A percentile compares a stretch with the other conserved stretches of the same genome.
Evolutionary conservation across 164 flowering plant genomes (phyloP).

Genomic region (Amborella trichopoda): DNA sequence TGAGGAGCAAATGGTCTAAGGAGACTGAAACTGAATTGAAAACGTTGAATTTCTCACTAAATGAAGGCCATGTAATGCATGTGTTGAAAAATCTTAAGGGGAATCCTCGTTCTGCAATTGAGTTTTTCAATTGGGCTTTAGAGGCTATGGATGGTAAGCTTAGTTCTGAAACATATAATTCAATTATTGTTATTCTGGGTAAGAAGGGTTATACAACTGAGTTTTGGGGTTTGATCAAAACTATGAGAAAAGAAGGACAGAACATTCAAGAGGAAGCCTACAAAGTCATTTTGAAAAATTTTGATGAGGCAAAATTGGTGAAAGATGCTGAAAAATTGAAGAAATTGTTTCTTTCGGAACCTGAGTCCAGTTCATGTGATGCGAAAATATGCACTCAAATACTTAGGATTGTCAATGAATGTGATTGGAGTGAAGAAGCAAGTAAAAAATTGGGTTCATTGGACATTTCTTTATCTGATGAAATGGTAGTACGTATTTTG

Average conservation of each 20-base stretch:
- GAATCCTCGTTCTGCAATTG: neutral
- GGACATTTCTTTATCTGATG: slow-evolving; percentile 25
- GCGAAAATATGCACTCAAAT: neutral
- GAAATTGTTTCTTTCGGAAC: neutral
- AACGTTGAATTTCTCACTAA: neutral
- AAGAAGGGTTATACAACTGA: neutral
- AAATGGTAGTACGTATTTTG: slow-evolving; percentile 33
- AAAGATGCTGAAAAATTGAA: neutral
- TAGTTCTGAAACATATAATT: neutral
- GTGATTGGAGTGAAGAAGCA: neutral
- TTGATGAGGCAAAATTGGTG: neutral
- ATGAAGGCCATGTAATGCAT: neutral
- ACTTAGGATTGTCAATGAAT: neutral
- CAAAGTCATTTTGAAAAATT: neutral
- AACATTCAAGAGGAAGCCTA: neutral
- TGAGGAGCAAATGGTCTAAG: too few species aligned
- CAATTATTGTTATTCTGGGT: neutral
- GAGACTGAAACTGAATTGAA: neutral
- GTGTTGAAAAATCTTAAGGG: neutral
- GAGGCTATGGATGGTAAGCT: neutral
- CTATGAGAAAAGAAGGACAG: neutral
- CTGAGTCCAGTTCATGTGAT: neutral
- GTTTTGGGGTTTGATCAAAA: neutral
- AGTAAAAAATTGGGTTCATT: slow-evolving; percentile 18
- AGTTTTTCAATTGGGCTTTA: neutral